Evolutionary conservation across 2,329 filamentous ascomycete genomes (phyloP).

Genomic region (Microsporum ferrugineum): DNA sequence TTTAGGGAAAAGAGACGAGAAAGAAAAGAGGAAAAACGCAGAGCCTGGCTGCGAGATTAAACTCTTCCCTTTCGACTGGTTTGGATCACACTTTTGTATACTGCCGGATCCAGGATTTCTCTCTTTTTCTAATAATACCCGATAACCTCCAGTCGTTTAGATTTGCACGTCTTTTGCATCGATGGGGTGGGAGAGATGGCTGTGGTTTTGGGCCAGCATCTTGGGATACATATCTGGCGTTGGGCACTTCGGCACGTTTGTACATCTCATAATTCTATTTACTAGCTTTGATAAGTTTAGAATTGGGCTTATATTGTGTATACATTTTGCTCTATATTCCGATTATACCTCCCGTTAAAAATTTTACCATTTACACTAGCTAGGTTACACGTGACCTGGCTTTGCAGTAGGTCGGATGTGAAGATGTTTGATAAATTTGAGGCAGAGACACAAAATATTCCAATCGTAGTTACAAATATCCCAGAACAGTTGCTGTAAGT

Average conservation of each 20-base stretch:
- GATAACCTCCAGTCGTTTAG: neutral
- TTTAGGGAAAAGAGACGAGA: constrained; percentile 83
- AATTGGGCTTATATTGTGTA: neutral
- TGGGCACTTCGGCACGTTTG: neutral
- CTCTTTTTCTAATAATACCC: neutral
- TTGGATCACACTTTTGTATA: neutral
- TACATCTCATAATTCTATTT: neutral
- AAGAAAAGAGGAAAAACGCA: constrained; percentile 86
- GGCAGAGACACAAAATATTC: neutral
- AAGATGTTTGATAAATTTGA: neutral
- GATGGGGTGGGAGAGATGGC: neutral
- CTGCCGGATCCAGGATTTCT: neutral
- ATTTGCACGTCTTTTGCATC: neutral
- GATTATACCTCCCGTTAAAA: neutral
- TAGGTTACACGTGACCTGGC: neutral
- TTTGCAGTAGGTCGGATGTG: neutral
- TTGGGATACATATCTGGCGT: neutral
- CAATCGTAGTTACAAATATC: neutral
- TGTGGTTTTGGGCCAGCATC: neutral
- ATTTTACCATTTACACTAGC: neutral
- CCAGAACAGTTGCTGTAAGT: neutral
- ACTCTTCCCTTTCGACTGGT: neutral
- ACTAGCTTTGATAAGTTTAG: neutral
- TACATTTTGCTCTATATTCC: neutral
- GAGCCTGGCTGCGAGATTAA: constrained; percentile 83